Evolutionary conservation across 2,329 filamentous ascomycete genomes (phyloP).

Genomic region (Ophiostoma populinum): DNA sequence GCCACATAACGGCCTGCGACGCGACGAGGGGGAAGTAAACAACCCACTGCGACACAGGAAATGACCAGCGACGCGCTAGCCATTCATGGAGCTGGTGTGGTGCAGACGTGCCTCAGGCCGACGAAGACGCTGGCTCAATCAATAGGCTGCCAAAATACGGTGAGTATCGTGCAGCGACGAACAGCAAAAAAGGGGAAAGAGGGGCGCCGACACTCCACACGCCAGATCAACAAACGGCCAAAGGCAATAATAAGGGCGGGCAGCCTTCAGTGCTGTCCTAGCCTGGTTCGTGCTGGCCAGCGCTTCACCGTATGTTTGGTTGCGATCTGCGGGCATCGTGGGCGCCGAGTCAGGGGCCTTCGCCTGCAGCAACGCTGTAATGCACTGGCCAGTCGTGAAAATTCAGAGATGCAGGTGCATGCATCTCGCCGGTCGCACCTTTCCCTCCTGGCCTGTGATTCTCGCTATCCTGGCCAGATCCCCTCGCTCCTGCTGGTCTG

Average conservation of each 20-base stretch:
- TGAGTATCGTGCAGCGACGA: too few species aligned
- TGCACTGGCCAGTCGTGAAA: too few species aligned
- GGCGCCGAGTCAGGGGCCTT: too few species aligned
- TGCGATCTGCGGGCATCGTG: background rate
- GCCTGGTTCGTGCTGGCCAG: background rate
- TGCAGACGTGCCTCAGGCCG: conserved; percentile 10
- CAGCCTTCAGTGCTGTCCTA: background rate
- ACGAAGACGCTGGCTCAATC: background rate
- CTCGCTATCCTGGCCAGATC: background rate
- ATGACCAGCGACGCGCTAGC: conserved; percentile 9
- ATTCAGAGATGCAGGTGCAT: too few species aligned
- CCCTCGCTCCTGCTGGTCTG: background rate
- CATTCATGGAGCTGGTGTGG: conserved; percentile 2
- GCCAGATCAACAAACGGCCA: conserved; percentile 3
- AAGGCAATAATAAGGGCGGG: background rate
- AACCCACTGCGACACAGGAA: conserved; percentile 5
- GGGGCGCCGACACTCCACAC: conserved; percentile 1
- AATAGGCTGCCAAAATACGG: background rate
- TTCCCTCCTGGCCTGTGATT: too few species aligned
- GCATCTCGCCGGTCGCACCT: too few species aligned
- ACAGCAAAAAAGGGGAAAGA: background rate
- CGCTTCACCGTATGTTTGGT: background rate
- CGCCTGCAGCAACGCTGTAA: background rate
- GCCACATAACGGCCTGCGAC: conserved; percentile 3
- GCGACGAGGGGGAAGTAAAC: conserved; percentile 5